Evolutionary conservation across 2,329 filamentous ascomycete species (phyloP).

Genomic region (Hypoxylon sp.): DNA sequence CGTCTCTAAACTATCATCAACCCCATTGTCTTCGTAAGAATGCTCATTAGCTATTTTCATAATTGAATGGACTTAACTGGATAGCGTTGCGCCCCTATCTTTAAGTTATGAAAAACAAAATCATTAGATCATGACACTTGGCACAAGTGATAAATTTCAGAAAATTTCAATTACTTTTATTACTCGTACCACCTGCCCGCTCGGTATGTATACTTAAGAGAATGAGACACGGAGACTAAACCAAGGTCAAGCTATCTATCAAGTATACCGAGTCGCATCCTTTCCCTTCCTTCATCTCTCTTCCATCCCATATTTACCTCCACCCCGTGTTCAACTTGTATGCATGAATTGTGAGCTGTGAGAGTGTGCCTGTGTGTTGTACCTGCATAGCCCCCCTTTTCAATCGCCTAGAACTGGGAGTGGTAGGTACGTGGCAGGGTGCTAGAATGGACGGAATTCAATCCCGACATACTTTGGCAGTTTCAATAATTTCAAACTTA

Average conservation of each 20-base stretch:
- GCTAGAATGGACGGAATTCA: neutral
- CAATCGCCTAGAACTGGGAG: neutral
- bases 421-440: no score
- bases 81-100: no score
- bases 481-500: neutral
- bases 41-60: no score
- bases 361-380: neutral
- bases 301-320: neutral
- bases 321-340: neutral
- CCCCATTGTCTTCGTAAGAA: no score
- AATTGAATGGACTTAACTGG: no score
- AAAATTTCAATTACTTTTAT: neutral
- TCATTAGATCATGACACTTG: neutral
- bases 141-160: neutral
- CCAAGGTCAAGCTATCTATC: neutral
- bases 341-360: neutral
- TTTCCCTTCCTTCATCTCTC: no score
- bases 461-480: neutral
- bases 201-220: neutral
- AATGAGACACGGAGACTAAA: no score
- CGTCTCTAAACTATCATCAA: no score
- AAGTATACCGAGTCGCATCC: neutral
- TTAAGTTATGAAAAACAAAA: neutral
- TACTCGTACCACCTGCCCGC: neutral
- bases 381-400: neutral